These are phyloP conservation scores for Athelia sp. DNA, from an alignment of 1,284 basidiomycete species.

Conservation along the genomic window DNA sequence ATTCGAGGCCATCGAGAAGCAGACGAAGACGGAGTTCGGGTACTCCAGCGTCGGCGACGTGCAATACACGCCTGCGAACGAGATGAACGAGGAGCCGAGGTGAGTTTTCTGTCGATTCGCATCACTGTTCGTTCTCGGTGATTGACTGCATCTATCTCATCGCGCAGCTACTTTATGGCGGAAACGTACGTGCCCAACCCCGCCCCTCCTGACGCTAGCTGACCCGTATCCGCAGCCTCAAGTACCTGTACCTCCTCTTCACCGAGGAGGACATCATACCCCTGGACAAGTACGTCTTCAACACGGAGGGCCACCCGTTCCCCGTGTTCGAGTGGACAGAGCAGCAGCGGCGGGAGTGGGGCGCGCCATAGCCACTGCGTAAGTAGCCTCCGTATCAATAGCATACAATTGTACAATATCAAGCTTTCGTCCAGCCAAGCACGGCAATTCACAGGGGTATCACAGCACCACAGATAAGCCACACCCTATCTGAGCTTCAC, in stretches of 20 bases:
- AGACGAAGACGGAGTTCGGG: conserved; percentile 48
- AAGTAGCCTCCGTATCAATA: no score
- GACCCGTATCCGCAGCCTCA: conserved; percentile 12
- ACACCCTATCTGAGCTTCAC: no score
- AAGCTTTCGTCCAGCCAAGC: no score
- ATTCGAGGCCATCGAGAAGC: conserved; percentile 64
- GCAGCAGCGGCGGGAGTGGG: background rate
- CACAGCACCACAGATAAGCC: no score
- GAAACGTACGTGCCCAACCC: no score
- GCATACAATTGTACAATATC: no score
- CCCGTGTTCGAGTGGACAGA: conserved; percentile 19
- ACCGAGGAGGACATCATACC: conserved; percentile 19
- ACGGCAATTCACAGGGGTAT: no score
- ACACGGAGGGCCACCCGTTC: conserved; percentile 25
- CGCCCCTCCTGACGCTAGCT: conserved; percentile 21
- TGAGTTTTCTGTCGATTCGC: conserved; percentile 19
- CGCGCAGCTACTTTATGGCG: conserved; percentile 58
- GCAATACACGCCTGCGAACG: conserved; percentile 27
- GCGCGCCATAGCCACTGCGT: no score
- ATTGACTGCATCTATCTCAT: conserved; percentile 4
- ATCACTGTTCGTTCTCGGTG: background rate
- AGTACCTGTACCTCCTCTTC: conserved; percentile 21
- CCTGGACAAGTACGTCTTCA: conserved; percentile 20
- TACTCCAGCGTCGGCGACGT: conserved; percentile 55
- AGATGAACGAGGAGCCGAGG: conserved; percentile 67